Conservation (phyloP, 2,329 filamentous ascomycete genomes). For the Zymoseptoria brevis region DNA sequence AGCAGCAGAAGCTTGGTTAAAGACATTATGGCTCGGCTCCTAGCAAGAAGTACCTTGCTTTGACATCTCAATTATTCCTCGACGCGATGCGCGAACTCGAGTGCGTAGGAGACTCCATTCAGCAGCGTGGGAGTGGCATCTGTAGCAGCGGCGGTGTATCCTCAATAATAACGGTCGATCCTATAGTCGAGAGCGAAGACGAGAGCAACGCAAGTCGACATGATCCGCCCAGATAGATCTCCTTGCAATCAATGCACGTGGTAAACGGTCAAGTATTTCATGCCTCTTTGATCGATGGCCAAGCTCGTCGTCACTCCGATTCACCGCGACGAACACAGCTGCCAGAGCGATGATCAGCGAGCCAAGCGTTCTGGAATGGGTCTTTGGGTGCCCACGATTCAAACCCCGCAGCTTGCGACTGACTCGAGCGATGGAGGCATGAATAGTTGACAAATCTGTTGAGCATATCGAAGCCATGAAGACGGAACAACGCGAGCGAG, state of each 20-base stretch:
- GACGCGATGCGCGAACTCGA: too few species aligned
- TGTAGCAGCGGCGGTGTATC: too few species aligned
- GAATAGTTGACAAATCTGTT: background rate
- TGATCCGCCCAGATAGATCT: background rate
- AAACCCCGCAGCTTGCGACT: background rate
- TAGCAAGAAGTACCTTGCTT: too few species aligned
- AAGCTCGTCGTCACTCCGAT: background rate
- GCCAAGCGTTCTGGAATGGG: background rate
- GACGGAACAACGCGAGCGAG: background rate
- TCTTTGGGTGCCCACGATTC: background rate
- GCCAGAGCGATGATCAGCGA: background rate
- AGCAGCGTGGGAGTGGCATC: too few species aligned
- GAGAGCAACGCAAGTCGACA: background rate
- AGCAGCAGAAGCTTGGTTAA: too few species aligned
- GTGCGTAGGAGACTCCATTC: too few species aligned
- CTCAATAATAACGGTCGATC: too few species aligned
- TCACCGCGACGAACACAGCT: background rate
- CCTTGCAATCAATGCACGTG: background rate
- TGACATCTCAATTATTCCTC: too few species aligned
- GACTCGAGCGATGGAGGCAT: background rate
- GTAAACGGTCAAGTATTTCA: background rate
- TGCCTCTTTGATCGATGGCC: background rate
- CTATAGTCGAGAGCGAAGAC: too few species aligned
- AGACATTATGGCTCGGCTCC: too few species aligned
- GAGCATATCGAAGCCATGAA: background rate